phyloP scores from a whole-genome alignment of 352 stramenopile genomes.

The Globisporangium nunn region DNA sequence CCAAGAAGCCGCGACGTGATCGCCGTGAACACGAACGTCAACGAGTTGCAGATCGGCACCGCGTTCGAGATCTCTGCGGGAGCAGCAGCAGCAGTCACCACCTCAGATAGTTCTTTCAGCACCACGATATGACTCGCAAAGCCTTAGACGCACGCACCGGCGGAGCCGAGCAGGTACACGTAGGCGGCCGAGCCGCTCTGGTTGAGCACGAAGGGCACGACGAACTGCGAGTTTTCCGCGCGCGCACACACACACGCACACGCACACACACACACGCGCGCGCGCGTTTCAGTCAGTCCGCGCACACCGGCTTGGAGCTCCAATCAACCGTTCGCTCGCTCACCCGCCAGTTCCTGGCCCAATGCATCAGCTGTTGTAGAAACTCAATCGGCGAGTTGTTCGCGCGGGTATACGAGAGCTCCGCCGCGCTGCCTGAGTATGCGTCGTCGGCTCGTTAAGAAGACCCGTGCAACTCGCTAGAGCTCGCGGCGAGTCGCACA shows the following conservation, averaged over 20 bases:
- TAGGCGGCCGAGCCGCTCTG: conserved; percentile 80
- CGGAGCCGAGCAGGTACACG: conserved; percentile 68
- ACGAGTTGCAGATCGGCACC: conserved; percentile 86
- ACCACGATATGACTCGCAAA: too few species aligned
- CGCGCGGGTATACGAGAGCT: conserved; percentile 46
- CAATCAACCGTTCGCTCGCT: not conserved
- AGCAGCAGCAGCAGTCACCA: not conserved
- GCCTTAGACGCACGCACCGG: conserved; percentile 22
- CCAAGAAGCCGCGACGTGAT: conserved; percentile 70
- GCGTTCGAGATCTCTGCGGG: conserved; percentile 71
- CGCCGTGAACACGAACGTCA: conserved; percentile 86
- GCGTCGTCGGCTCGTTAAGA: too few species aligned
- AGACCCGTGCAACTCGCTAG: too few species aligned
- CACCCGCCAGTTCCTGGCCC: conserved; percentile 74
- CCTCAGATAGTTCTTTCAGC: not conserved
- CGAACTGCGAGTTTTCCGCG: conserved; percentile 31
- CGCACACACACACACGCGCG: not conserved
- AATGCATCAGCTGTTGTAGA: conserved; percentile 31
- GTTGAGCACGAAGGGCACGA: conserved; percentile 77
- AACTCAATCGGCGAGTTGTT: conserved; percentile 56
- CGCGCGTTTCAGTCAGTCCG: too few species aligned
- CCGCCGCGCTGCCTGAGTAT: conserved; percentile 35
- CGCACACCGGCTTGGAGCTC: not conserved
- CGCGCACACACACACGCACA: not conserved
- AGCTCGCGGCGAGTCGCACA: too few species aligned